Percentiles rank a stretch among this genome's conserved stretches.
These are phyloP conservation scores for Tilletia walkeri DNA, from an alignment of 1,284 basidiomycete species.

Conservation along the genomic window DNA sequence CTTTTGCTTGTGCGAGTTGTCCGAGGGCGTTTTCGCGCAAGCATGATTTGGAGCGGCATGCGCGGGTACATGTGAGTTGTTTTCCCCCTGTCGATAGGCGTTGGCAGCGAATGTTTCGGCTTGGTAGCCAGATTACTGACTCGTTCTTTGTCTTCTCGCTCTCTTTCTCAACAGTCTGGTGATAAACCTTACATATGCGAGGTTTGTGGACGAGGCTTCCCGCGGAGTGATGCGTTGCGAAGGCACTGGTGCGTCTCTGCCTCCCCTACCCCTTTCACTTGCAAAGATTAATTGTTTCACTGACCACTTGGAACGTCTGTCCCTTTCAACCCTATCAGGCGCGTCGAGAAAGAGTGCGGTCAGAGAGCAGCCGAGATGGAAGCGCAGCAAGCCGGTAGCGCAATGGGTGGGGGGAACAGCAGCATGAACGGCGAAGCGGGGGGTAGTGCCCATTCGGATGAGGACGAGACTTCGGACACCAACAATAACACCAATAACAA, in stretches of 20 bases:
- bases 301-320: neutral
- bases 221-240: constrained; percentile 50
- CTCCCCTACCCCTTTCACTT: neutral
- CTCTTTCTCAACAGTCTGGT: constrained; percentile 31
- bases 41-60: constrained; percentile 53
- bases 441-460: neutral
- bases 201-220: constrained; percentile 52
- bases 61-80: constrained; percentile 41
- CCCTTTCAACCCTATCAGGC: constrained; percentile 15
- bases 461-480: neutral
- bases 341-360: constrained; percentile 49
- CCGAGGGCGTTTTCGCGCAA: constrained; percentile 51
- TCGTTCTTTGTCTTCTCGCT: neutral
- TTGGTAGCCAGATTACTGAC: neutral
- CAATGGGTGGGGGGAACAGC: neutral
- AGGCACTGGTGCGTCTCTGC: constrained; percentile 37
- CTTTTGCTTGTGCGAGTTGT: constrained; percentile 50
- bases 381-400: constrained; percentile 20
- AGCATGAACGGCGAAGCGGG: neutral
- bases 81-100: neutral
- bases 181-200: constrained; percentile 55
- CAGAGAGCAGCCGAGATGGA: constrained; percentile 43
- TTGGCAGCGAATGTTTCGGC: neutral
- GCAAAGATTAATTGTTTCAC: neutral
- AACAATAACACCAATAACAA: neutral